Evolutionary conservation across 2,329 filamentous ascomycete species (phyloP), one percentile per base, ranked within the genome.

Genomic region (Scytalidium sp.): DNA sequence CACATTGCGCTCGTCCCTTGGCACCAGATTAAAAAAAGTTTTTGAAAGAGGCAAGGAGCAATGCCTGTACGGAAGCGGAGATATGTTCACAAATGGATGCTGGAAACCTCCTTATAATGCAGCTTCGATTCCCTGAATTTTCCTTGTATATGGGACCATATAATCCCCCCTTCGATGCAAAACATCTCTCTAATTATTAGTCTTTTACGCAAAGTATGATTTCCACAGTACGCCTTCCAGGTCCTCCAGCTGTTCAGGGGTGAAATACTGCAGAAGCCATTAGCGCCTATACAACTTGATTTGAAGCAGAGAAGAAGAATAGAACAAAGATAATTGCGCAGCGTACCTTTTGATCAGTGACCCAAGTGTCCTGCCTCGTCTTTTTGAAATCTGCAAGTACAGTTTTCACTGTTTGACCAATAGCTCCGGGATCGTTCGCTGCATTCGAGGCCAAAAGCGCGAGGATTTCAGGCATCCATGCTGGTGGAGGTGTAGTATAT

Each of bases 311-410:
- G 25, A 19, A 29, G 17, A 27, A 41, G 11, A 17, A 45, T n/a
- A 50, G 41, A 46, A 46, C n/a, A 36, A 36, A 15, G 5, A 15
- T 36, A 4, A 36, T 5, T 4, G 13, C 5, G 32, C 15, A 50
- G 70, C 83, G 70, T 73, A 96, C 94, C 87, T 96, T 97, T 60
- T 96, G 90, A 73, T 99, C 94, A 53, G 96, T 93, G 62, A 87
- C 87, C 94, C 94, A 99, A 59, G 93, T 99, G 75, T 99, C 94
- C 70, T 99, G 94, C 67, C 94, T 85, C 42, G 94, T 99, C 81
- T 99, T 99, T 76, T 99, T 99, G 78, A 99, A 99, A 64, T 99
- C 95, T 53, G 91, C 91, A 57, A 99, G 75, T 29, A 97, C 92
- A 17, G 80, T 81, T 79, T 99, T 99, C 10, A 96, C 95, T 52